These are phyloP conservation scores for Vicia sativa DNA, from an alignment of 306 rosid species.

Conservation along the genomic window DNA sequence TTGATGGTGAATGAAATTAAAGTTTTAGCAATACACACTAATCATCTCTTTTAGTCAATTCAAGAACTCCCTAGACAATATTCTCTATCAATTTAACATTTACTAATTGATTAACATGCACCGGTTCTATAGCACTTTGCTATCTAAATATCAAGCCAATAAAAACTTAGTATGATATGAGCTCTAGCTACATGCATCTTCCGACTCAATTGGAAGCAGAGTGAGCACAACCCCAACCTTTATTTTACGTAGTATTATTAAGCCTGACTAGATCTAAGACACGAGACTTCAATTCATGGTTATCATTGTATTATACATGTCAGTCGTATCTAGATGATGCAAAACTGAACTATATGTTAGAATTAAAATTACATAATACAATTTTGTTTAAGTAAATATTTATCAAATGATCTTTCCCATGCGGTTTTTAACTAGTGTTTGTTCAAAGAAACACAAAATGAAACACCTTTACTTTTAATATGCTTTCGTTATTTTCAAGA, in stretches of 20 bases:
- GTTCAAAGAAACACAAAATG: constrained; percentile 11
- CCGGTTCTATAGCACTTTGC: too few relatives aligned
- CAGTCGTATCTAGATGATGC: background rate
- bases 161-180: background rate
- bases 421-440: background rate
- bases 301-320: background rate
- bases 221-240: background rate
- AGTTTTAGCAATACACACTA: too few relatives aligned
- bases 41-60: too few relatives aligned
- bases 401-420: too few relatives aligned
- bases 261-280: background rate
- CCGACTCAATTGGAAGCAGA: background rate
- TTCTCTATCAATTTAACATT: too few relatives aligned
- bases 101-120: too few relatives aligned
- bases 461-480: constrained; percentile 9
- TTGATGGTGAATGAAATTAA: too few relatives aligned
- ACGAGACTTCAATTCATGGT: too few relatives aligned
- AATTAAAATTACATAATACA: too few relatives aligned
- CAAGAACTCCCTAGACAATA: too few relatives aligned
- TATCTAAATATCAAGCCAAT: too few relatives aligned
- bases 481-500: constrained; percentile 6
- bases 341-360: background rate
- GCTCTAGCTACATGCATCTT: background rate
- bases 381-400: too few relatives aligned
- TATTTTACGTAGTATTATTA: background rate